phyloP scores from a whole-genome alignment of 1,284 basidiomycete genomes.

The Cutaneotrichosporon daszewskae region DNA sequence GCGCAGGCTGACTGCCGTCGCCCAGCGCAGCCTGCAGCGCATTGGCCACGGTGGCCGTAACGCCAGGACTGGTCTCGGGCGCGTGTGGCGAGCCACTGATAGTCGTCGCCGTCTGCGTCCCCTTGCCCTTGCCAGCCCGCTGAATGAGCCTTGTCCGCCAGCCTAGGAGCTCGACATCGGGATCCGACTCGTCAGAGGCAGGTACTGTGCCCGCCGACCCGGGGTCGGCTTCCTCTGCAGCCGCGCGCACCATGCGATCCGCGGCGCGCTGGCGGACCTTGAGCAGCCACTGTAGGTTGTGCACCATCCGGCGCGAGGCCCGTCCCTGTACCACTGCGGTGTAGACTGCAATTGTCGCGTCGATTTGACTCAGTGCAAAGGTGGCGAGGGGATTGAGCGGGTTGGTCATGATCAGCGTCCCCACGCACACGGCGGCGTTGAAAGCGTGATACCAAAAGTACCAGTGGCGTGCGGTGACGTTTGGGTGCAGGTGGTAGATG shows the following conservation, averaged over 20 bases:
- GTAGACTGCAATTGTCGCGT: slow-evolving; percentile 17
- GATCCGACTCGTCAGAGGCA: too few species aligned
- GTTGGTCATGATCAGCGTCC: slow-evolving; percentile 14
- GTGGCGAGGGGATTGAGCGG: slow-evolving; percentile 9
- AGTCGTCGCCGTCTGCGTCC: slow-evolving; percentile 9
- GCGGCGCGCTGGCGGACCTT: slow-evolving; percentile 13
- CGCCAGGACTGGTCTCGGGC: too few species aligned
- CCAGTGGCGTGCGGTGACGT: slow-evolving; percentile 29
- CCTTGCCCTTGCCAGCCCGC: slow-evolving; percentile 5
- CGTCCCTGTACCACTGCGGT: slow-evolving; percentile 11
- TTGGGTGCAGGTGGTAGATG: slow-evolving; percentile 22
- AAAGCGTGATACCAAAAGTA: slow-evolving; percentile 27
- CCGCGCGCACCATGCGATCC: too few species aligned
- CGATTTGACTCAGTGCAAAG: slow-evolving; percentile 13
- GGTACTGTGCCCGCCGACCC: too few species aligned
- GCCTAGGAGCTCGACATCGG: slow-evolving; percentile 27
- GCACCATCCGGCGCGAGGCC: slow-evolving; percentile 10
- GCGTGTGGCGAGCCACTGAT: too few species aligned
- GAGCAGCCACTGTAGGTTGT: slow-evolving; percentile 24
- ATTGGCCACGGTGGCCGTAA: too few species aligned
- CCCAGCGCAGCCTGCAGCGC: too few species aligned
- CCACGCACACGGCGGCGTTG: slow-evolving; percentile 26
- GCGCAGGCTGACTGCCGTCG: too few species aligned
- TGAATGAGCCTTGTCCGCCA: slow-evolving; percentile 28
- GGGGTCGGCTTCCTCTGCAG: too few species aligned